Conservation (phyloP, 108 stramenopile genomes). For the Cyclotella cryptica region DNA sequence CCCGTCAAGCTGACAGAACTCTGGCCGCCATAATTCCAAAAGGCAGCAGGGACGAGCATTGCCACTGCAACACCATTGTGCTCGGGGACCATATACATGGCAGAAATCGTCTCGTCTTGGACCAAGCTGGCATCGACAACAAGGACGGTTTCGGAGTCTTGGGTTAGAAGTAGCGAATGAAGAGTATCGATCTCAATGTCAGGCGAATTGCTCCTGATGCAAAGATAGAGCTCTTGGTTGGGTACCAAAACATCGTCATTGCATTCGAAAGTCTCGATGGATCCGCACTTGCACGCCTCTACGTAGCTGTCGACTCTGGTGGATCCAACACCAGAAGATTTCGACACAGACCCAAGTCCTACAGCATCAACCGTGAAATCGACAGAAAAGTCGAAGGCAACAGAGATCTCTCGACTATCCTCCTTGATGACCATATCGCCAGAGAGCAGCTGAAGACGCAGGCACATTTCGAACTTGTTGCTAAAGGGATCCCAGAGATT, state of each 20-base stretch:
- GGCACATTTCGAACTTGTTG: conserved; percentile 33
- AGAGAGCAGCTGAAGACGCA: conserved; percentile 31
- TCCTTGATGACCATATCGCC: conserved; percentile 28
- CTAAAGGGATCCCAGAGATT: conserved; percentile 23
- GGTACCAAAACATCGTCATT: conserved; percentile 12
- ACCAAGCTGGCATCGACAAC: conserved; percentile 15
- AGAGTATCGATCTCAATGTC: conserved; percentile 32
- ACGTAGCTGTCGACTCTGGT: conserved; percentile 32
- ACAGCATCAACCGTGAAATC: conserved; percentile 25
- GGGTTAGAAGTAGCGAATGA: conserved; percentile 6
- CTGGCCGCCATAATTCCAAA: conserved; percentile 22
- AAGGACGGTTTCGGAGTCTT: conserved; percentile 17
- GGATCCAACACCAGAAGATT: conserved; percentile 22
- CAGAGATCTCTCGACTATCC: conserved; percentile 22
- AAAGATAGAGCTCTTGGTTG: conserved; percentile 27
- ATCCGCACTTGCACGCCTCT: conserved; percentile 38
- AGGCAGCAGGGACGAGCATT: conserved; percentile 22
- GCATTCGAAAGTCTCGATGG: conserved; percentile 26
- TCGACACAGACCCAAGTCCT: conserved; percentile 5
- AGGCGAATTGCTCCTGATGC: conserved; percentile 16
- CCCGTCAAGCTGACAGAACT: conserved; percentile 14
- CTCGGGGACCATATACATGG: conserved; percentile 5
- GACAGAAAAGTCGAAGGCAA: conserved; percentile 34
- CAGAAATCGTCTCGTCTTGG: conserved; percentile 11
- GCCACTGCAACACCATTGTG: conserved; percentile 19